A percentile compares a stretch with the other conserved stretches of the same genome.
Conservation (phyloP, 371 early-diverging fungal species). For the Blyttiomyces sp. region DNA sequence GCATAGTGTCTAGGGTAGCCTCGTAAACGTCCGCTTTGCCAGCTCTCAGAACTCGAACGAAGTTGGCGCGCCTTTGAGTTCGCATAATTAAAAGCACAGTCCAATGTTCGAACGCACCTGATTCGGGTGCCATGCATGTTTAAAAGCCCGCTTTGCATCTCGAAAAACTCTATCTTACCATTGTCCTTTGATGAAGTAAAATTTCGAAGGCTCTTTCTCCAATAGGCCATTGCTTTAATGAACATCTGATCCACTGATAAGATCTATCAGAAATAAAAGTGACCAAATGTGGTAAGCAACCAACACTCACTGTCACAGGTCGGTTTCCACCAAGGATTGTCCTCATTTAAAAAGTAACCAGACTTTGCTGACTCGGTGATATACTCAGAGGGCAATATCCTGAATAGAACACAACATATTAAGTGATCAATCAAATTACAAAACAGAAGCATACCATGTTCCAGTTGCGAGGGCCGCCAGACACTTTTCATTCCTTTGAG, state of each 20-base stretch:
- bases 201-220: no score
- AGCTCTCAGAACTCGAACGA: conserved; percentile 6
- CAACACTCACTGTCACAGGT: no score
- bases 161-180: no score
- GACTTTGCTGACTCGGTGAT: conserved; percentile 14
- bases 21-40: conserved; percentile 1
- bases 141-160: no score
- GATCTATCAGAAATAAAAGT: no score
- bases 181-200: no score
- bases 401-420: not conserved
- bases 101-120: conserved; percentile 10
- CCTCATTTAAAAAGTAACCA: conserved; percentile 21
- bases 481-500: conserved; percentile 33
- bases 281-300: no score
- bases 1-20: not conserved
- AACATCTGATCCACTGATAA: no score
- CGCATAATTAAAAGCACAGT: conserved; percentile 5
- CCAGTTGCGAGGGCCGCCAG: conserved; percentile 36
- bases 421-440: not conserved
- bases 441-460: conserved; percentile 22
- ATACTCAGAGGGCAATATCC: conserved; percentile 21
- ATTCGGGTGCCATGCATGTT: no score
- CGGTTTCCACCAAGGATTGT: no score
- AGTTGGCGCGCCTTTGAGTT: not conserved
- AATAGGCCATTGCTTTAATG: no score